Evolutionary conservation across 345 rosid genomes (phyloP).

Genomic region (Brassica juncea): DNA sequence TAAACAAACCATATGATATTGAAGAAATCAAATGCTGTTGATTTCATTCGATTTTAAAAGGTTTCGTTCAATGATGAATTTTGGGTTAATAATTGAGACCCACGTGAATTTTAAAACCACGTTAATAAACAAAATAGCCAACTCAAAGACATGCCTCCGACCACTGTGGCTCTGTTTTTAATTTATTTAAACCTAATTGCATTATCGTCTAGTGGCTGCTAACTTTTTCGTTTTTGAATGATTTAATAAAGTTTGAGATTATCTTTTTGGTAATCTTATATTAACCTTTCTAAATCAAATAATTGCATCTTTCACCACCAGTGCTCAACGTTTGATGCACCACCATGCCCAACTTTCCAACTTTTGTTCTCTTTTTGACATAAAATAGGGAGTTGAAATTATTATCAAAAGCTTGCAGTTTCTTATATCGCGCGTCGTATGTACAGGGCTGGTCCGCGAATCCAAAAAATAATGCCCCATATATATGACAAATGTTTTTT

Average conservation of each 20-base stretch:
- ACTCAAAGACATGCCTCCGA: conserved; percentile 41
- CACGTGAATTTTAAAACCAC: conserved; percentile 28
- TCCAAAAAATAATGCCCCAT: too few species aligned
- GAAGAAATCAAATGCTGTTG: conserved; percentile 22
- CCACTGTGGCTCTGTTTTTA: conserved; percentile 18
- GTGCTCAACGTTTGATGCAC: not conserved
- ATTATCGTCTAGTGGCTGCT: conserved; percentile 15
- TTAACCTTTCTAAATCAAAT: not conserved
- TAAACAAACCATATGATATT: conserved; percentile 18
- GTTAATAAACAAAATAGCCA: not conserved
- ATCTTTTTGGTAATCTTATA: not conserved
- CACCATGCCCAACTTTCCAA: not conserved
- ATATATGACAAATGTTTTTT: too few species aligned
- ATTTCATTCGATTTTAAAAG: conserved; percentile 16
- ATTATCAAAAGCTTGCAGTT: not conserved
- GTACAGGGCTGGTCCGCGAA: not conserved
- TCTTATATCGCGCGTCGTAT: not conserved
- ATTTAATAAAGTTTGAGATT: not conserved
- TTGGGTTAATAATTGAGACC: conserved; percentile 33
- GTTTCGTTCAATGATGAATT: not conserved
- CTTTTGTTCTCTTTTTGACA: not conserved
- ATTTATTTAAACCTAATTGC: conserved; percentile 4
- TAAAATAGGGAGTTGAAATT: not conserved
- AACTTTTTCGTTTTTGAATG: conserved; percentile 1
- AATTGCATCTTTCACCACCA: not conserved